These are phyloP conservation scores for Albugo candida DNA, from an alignment of 352 stramenopile genomes.

Conservation along the genomic window DNA sequence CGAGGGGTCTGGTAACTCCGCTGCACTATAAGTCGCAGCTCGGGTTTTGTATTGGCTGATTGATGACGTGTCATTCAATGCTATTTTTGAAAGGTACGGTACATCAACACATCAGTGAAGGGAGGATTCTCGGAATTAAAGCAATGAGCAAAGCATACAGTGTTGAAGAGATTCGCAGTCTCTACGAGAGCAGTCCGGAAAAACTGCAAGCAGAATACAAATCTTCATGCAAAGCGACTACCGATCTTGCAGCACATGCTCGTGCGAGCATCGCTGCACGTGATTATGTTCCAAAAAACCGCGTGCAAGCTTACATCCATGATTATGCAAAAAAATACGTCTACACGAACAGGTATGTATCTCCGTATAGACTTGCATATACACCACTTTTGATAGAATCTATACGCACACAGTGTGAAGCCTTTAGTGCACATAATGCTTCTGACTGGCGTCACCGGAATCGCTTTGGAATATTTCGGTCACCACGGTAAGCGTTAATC, in stretches of 20 bases:
- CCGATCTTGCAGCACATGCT: slow-evolving; percentile 39
- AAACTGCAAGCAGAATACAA: slow-evolving; percentile 58
- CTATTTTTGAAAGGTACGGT: too few species aligned
- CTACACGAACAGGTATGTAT: slow-evolving; percentile 32
- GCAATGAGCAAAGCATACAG: slow-evolving; percentile 53
- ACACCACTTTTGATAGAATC: background rate
- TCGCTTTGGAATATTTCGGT: slow-evolving; percentile 35
- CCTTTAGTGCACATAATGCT: slow-evolving; percentile 62
- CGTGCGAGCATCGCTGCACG: slow-evolving; percentile 43
- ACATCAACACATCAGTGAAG: too few species aligned
- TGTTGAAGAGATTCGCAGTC: slow-evolving; percentile 59
- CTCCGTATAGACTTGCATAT: background rate
- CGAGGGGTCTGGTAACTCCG: too few species aligned
- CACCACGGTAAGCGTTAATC: slow-evolving; percentile 31
- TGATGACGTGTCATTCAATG: too few species aligned
- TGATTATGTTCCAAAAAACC: slow-evolving; percentile 25
- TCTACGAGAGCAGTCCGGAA: slow-evolving; percentile 45
- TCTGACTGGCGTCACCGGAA: slow-evolving; percentile 29
- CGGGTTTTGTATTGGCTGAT: too few species aligned
- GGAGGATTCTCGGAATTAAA: too few species aligned
- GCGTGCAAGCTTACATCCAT: slow-evolving; percentile 48
- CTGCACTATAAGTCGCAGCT: too few species aligned
- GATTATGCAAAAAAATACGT: slow-evolving; percentile 56
- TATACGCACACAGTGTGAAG: slow-evolving; percentile 19
- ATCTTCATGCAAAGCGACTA: slow-evolving; percentile 32